Conservation (phyloP, 2,329 filamentous ascomycete genomes). For the Cladosporium phlei region DNA sequence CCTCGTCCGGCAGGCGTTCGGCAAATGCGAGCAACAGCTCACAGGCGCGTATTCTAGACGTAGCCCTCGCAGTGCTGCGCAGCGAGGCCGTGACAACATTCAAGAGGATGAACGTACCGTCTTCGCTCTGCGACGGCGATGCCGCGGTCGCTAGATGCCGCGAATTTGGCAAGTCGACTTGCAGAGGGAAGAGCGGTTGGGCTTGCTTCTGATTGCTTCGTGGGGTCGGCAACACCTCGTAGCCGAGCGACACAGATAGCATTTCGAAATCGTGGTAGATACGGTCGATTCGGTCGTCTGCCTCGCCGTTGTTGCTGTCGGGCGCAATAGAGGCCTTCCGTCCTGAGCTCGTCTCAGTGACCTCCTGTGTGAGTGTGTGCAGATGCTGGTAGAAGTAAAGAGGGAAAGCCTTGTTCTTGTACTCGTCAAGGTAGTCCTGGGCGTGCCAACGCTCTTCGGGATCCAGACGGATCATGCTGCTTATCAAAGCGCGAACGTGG, state of each 20-base stretch:
- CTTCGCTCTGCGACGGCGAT: slow-evolving; percentile 63
- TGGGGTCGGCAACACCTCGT: slow-evolving; percentile 43
- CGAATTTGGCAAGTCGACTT: slow-evolving; percentile 81
- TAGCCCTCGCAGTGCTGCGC: slow-evolving; percentile 80
- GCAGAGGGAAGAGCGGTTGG: slow-evolving; percentile 65
- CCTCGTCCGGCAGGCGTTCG: slow-evolving; percentile 87
- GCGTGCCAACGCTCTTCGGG: slow-evolving; percentile 88
- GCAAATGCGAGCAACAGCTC: slow-evolving; percentile 89
- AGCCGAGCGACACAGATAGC: slow-evolving; percentile 88
- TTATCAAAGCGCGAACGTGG: slow-evolving; percentile 80
- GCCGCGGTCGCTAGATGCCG: slow-evolving; percentile 63
- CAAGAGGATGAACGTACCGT: slow-evolving; percentile 88
- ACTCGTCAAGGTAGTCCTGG: slow-evolving; percentile 89
- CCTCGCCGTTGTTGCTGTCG: slow-evolving; percentile 70
- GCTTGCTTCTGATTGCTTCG: slow-evolving; percentile 38
- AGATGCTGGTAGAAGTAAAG: slow-evolving; percentile 96
- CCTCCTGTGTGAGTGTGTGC: slow-evolving; percentile 94
- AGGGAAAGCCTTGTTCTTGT: slow-evolving; percentile 86
- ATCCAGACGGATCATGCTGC: slow-evolving; percentile 93
- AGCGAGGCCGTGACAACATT: slow-evolving; percentile 84
- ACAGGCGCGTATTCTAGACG: slow-evolving; percentile 82
- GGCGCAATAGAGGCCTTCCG: slow-evolving; percentile 65
- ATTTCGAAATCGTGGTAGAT: slow-evolving; percentile 96
- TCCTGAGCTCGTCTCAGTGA: slow-evolving; percentile 84
- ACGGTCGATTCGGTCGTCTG: slow-evolving; percentile 89